Evolutionary conservation across 2,329 filamentous ascomycete genomes (phyloP).

Genomic region (Conoideocrella luteorostrata): DNA sequence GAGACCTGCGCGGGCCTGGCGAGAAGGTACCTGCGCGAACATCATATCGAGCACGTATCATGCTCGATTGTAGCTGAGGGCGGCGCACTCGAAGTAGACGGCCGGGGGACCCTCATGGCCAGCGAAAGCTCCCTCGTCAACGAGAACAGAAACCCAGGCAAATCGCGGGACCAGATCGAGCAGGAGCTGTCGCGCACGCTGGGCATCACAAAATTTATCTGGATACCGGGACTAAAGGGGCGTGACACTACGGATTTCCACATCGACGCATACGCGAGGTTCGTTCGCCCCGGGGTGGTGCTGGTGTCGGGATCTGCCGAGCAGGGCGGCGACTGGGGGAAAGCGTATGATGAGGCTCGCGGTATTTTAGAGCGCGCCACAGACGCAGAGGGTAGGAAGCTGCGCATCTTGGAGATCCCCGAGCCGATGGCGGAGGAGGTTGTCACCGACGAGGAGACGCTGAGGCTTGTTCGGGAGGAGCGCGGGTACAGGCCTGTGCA

Average conservation of each 20-base stretch:
- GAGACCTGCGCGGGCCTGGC: constrained; percentile 12
- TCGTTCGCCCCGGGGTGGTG: constrained; percentile 17
- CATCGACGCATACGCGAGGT: constrained; percentile 21
- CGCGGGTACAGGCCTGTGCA: constrained; percentile 9
- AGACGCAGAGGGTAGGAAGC: constrained; percentile 15
- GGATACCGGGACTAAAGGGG: constrained; percentile 18
- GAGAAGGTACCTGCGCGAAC: constrained; percentile 2
- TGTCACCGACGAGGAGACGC: background rate
- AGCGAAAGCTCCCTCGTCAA: constrained; percentile 24
- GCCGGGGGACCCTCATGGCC: constrained; percentile 20
- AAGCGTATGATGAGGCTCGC: constrained; percentile 18
- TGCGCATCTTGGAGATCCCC: constrained; percentile 17
- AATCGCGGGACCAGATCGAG: constrained; percentile 15
- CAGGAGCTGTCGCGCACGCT: constrained; percentile 14
- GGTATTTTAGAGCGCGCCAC: constrained; percentile 12
- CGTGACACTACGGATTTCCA: constrained; percentile 22
- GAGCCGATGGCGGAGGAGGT: constrained; percentile 14
- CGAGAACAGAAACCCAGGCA: constrained; percentile 20
- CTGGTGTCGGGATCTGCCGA: constrained; percentile 14
- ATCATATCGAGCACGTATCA: background rate
- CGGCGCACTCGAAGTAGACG: constrained; percentile 21
- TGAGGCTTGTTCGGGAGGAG: constrained; percentile 1
- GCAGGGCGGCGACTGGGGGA: constrained; percentile 2
- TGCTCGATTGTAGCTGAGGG: constrained; percentile 17
- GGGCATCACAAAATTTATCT: constrained; percentile 21